Evolutionary conservation across 1,284 basidiomycete genomes (phyloP).

Genomic region (Ganoderma resinaceum): DNA sequence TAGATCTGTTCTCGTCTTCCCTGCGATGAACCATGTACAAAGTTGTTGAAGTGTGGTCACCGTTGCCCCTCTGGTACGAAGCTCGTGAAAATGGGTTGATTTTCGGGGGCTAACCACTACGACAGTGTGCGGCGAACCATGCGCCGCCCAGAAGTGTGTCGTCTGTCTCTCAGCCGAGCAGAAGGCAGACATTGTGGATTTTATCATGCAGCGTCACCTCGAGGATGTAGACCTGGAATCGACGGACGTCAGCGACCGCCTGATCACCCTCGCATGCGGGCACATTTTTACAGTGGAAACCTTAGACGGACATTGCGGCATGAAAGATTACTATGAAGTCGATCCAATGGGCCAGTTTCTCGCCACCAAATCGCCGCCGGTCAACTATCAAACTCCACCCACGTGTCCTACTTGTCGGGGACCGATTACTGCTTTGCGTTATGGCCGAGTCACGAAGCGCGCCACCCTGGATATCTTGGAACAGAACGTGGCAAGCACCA

Average conservation of each 20-base stretch:
- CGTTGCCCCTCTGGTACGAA: constrained; percentile 68
- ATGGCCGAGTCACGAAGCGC: constrained; percentile 67
- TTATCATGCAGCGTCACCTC: constrained; percentile 61
- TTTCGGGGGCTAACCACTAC: not conserved
- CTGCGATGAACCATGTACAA: constrained; percentile 64
- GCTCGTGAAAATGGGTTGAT: not conserved
- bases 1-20: constrained; percentile 75
- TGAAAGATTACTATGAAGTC: constrained; percentile 60
- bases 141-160: constrained; percentile 61
- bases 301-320: constrained; percentile 65
- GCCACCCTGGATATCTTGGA: constrained; percentile 70
- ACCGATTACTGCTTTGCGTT: constrained; percentile 58
- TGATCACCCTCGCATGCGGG: constrained; percentile 69
- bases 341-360: constrained; percentile 47
- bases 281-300: constrained; percentile 79
- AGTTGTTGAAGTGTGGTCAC: constrained; percentile 63
- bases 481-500: constrained; percentile 61
- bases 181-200: constrained; percentile 60
- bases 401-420: constrained; percentile 63
- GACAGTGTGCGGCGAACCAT: constrained; percentile 75
- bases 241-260: constrained; percentile 54
- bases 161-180: constrained; percentile 52
- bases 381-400: constrained; percentile 54
- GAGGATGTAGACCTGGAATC: constrained; percentile 55
- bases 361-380: constrained; percentile 48